Conservation (phyloP, 2,329 filamentous ascomycete genomes). For the Cladorrhinum sp. region DNA sequence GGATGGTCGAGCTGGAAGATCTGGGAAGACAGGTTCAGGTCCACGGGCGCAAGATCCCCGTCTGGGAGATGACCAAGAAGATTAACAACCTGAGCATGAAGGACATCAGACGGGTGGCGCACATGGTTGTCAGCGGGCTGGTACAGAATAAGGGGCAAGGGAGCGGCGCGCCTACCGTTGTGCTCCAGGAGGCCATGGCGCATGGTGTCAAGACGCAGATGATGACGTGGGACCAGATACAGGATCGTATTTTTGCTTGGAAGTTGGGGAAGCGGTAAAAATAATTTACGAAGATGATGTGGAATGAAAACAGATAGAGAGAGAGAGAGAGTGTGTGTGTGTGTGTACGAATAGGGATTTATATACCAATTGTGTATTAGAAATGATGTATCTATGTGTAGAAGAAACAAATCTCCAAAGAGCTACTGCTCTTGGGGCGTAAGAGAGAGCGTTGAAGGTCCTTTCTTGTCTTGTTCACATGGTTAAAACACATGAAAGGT, state of each 20-base stretch:
- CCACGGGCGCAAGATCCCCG: slow-evolving; percentile 88
- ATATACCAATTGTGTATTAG: background rate
- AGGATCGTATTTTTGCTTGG: slow-evolving; percentile 81
- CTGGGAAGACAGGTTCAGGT: slow-evolving; percentile 93
- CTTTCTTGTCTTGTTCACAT: no score
- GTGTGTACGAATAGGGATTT: background rate
- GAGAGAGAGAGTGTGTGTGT: background rate
- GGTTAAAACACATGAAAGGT: no score
- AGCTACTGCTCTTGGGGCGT: no score
- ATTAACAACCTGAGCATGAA: slow-evolving; percentile 79
- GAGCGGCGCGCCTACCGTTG: slow-evolving; percentile 87
- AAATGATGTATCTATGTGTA: background rate
- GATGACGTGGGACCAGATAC: slow-evolving; percentile 77
- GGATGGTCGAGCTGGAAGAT: slow-evolving; percentile 97
- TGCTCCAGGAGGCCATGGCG: slow-evolving; percentile 86
- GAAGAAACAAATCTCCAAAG: background rate
- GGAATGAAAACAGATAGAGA: background rate
- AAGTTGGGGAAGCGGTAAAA: slow-evolving; percentile 62
- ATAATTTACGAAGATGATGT: background rate
- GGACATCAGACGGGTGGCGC: slow-evolving; percentile 80
- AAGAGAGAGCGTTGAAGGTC: no score
- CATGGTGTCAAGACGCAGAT: slow-evolving; percentile 67
- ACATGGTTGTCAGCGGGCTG: slow-evolving; percentile 70
- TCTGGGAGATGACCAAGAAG: slow-evolving; percentile 84
- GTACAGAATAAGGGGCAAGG: slow-evolving; percentile 73